Percentiles rank a stretch among this genome's conserved stretches.
Conservation (phyloP, 257 asterid genomes). For the Jaltomata sinuosa region DNA sequence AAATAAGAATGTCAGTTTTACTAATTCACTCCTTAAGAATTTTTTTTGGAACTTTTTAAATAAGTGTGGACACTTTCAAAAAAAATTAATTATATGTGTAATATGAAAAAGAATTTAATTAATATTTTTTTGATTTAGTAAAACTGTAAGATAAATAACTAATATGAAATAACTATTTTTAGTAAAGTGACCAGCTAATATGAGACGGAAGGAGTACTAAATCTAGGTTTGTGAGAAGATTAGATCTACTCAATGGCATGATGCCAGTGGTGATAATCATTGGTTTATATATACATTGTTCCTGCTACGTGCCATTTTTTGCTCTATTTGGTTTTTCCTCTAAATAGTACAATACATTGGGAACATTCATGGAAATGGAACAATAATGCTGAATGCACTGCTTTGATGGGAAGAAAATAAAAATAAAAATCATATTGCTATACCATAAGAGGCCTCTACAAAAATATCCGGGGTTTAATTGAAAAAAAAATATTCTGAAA, state of each 20-base stretch:
- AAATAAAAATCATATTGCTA: background rate
- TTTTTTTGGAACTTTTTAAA: too few relatives aligned
- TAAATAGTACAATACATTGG: background rate
- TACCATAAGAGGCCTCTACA: background rate
- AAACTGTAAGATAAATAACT: too few relatives aligned
- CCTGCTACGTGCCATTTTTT: background rate
- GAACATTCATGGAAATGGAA: background rate
- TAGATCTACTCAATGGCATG: background rate
- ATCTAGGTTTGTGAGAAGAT: background rate
- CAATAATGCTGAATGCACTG: background rate
- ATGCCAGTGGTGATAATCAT: background rate
- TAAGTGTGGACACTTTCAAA: too few relatives aligned
- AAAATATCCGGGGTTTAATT: background rate
- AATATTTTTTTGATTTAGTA: too few relatives aligned
- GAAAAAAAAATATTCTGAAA: background rate
- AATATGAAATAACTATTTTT: too few relatives aligned
- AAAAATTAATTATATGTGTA: too few relatives aligned
- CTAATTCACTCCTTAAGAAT: too few relatives aligned
- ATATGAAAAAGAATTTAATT: too few relatives aligned
- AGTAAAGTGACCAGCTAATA: too few relatives aligned
- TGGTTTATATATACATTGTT: background rate
- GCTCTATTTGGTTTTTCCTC: background rate
- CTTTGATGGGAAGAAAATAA: background rate
- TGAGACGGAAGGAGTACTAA: too few relatives aligned
- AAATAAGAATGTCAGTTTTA: too few relatives aligned